Base-by-base conservation (phyloP, 1,284 basidiomycete genomes). In the Exobasidium cylindrosporum region DNA sequence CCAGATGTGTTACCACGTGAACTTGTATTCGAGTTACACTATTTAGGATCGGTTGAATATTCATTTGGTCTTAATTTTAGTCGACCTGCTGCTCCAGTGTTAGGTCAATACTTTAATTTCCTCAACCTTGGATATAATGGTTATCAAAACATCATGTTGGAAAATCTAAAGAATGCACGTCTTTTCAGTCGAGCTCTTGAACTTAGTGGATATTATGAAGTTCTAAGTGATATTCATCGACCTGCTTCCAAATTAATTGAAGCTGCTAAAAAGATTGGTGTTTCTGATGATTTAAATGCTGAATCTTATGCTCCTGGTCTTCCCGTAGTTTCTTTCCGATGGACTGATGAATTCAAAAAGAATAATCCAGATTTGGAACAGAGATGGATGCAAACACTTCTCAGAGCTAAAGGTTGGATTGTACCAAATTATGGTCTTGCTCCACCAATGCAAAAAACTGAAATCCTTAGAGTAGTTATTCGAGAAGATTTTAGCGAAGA, bases 41-140 rank as follows among this genome's bases (percentile, higher is more conserved):
- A 79, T 58, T 66, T 79, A 14, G 77, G 77, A 23, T 68, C 66
- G 3, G 73, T 72, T 54, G 76, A 73, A 62, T 72, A 74, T 58
- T 68, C 88, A 0, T 97, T 94, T 84, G 94, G 92, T 26, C 85
- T 97, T 76, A 97, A 97, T 83, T 97, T 97, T 81, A 92, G 90
- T 47, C 87, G 93, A 7, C 92, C 91, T 0, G 91, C 91, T 26
- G 86, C 90, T 45, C 91, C 93, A 10, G 89, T 97, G 76, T 88
- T 97, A 55, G 90, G 87, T 0, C 92, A 95, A 80, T 92, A 94
- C 83, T 97, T 91, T 85, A 95, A 91, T 68, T 78, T 78, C 58
- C 65, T 79, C 65, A 71, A 70, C 50, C 69, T 78, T 23, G 76
- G 76, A 31, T 75, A 60, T 82, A 62, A 70, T 13, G 77, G 77